Evolutionary conservation across 2,329 filamentous ascomycete species (phyloP).

Genomic region (Paraconiothyrium sp.): DNA sequence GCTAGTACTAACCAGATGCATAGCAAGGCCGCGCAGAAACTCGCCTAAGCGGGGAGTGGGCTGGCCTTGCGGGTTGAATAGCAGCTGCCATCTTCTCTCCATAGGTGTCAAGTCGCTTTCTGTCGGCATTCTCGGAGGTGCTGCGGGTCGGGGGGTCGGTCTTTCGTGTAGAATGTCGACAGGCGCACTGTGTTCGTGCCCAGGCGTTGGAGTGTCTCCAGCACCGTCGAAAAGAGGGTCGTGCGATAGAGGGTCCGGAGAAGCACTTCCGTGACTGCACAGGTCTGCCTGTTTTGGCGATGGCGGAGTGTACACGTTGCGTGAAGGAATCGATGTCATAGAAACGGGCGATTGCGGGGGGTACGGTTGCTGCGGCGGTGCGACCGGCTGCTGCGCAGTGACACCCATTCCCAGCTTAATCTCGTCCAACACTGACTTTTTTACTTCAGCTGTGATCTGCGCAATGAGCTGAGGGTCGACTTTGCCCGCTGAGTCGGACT

Average conservation of each 20-base stretch:
- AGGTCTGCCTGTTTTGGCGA: conserved; percentile 56
- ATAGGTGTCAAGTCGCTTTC: conserved; percentile 50
- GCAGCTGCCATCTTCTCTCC: conserved; percentile 78
- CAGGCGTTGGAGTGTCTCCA: conserved; percentile 42
- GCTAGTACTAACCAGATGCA: conserved; percentile 69
- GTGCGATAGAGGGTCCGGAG: conserved; percentile 46
- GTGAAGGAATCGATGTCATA: conserved; percentile 57
- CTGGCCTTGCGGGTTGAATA: conserved; percentile 75
- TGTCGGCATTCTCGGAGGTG: conserved; percentile 41
- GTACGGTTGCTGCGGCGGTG: conserved; percentile 49
- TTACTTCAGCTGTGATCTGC: conserved; percentile 68
- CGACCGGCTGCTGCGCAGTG: conserved; percentile 33
- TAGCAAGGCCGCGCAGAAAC: conserved; percentile 76
- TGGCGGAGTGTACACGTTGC: conserved; percentile 64
- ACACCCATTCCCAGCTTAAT: conserved; percentile 56
- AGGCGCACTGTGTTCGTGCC: conserved; percentile 35
- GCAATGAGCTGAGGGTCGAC: conserved; percentile 69
- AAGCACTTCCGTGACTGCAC: conserved; percentile 42
- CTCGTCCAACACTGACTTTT: conserved; percentile 54
- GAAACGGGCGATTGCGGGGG: conserved; percentile 55
- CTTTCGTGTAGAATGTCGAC: conserved; percentile 36
- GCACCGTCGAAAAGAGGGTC: conserved; percentile 44
- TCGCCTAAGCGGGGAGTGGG: conserved; percentile 75
- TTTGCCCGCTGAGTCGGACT: conserved; percentile 58
- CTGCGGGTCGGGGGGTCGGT: conserved; percentile 36